Evolutionary conservation across 2,329 filamentous ascomycete species (phyloP).

Genomic region (Didymella glomerata): DNA sequence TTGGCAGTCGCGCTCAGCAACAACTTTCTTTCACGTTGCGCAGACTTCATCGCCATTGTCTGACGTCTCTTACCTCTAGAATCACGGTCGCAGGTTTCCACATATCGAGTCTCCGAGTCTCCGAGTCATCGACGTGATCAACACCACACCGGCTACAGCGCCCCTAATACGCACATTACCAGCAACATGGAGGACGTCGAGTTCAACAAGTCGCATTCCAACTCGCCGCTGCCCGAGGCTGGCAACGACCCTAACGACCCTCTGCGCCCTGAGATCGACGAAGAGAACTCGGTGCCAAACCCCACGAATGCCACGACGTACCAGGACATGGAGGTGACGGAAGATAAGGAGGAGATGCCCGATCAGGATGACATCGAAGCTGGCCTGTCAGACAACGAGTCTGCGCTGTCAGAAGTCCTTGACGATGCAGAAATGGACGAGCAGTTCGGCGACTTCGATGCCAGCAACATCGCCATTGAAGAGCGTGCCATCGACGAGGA

Average conservation of each 20-base stretch:
- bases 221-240: conserved; percentile 56
- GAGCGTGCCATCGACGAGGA: conserved; percentile 69
- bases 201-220: conserved; percentile 50
- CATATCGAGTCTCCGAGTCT: neutral
- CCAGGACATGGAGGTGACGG: conserved; percentile 57
- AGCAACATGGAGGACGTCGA: conserved; percentile 55
- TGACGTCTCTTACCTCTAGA: conserved; percentile 7
- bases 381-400: conserved; percentile 66
- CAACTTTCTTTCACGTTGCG: conserved; percentile 25
- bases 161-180: conserved; percentile 5
- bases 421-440: conserved; percentile 72
- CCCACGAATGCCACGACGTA: conserved; percentile 54
- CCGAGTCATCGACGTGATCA: neutral
- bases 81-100: neutral
- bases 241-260: conserved; percentile 58
- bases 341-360: conserved; percentile 48
- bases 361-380: conserved; percentile 51
- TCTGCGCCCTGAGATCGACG: conserved; percentile 57
- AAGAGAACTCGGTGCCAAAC: conserved; percentile 57
- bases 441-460: conserved; percentile 63
- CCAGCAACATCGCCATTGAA: conserved; percentile 67
- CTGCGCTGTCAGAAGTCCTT: conserved; percentile 66
- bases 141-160: neutral
- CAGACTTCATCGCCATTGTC: conserved; percentile 15
- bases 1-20: conserved; percentile 31